Conservation (phyloP, 2,329 filamentous ascomycete species). For the Ustilaginoidea virens region DNA sequence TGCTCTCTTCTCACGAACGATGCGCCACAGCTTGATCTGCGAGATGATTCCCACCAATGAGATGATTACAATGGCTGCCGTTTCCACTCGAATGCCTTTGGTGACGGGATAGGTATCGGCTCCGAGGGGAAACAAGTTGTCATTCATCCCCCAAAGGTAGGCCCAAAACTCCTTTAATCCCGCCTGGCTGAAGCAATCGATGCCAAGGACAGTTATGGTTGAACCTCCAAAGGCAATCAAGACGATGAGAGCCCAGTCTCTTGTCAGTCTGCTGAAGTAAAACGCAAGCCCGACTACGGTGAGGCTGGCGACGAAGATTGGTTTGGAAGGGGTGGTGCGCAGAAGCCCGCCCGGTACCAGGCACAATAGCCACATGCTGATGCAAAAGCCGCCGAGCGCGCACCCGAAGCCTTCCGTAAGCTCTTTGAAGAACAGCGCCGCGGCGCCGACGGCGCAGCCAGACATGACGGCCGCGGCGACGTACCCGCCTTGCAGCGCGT, state of each 20-base stretch:
- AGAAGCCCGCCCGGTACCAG: constrained; percentile 65
- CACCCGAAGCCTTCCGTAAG: constrained; percentile 71
- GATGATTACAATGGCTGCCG: constrained; percentile 62
- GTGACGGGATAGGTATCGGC: constrained; percentile 73
- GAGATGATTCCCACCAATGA: constrained; percentile 64
- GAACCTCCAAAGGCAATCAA: constrained; percentile 70
- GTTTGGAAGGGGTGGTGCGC: constrained; percentile 41
- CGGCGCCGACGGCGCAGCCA: constrained; percentile 56
- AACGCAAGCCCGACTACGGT: constrained; percentile 53
- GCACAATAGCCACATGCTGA: constrained; percentile 82
- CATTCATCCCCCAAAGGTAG: constrained; percentile 76
- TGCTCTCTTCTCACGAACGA: constrained; percentile 50
- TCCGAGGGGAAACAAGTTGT: constrained; percentile 61
- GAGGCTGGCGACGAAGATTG: constrained; percentile 62
- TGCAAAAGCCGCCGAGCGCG: constrained; percentile 69
- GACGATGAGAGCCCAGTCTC: constrained; percentile 61
- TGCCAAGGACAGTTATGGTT: constrained; percentile 63
- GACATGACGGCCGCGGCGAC: constrained; percentile 64
- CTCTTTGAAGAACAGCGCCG: constrained; percentile 67
- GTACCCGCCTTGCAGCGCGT: constrained; percentile 73
- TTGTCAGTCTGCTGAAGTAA: constrained; percentile 65
- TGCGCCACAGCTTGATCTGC: constrained; percentile 73
- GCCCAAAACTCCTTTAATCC: constrained; percentile 94
- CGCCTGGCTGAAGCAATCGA: constrained; percentile 82
- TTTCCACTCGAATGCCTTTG: constrained; percentile 71